Evolutionary conservation across 2,329 filamentous ascomycete species (phyloP).

Genomic region (Xylariaceae sp.): DNA sequence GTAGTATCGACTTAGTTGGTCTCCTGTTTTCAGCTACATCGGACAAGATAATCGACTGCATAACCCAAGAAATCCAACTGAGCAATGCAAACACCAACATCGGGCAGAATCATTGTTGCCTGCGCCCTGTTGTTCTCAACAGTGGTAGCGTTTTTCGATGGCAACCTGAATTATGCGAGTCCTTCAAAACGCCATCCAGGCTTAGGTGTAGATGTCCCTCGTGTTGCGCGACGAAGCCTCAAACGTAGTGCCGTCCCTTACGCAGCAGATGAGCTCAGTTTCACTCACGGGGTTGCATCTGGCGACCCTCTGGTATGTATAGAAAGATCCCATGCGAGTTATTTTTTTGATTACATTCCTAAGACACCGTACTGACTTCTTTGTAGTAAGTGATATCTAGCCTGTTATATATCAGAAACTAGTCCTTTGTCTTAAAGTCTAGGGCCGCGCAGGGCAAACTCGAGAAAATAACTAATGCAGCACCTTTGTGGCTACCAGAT

Average conservation of each 20-base stretch:
- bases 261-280: conserved; percentile 50
- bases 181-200: conserved; percentile 63
- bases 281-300: conserved; percentile 61
- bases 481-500: too few relatives aligned
- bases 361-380: too few relatives aligned
- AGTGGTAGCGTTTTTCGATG: conserved; percentile 24
- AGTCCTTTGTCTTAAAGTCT: too few relatives aligned
- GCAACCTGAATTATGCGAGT: conserved; percentile 66
- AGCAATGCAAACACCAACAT: conserved; percentile 5
- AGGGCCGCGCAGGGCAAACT: too few relatives aligned
- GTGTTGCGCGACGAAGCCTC: conserved; percentile 54
- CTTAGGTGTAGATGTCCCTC: conserved; percentile 63
- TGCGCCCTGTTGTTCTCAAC: conserved; percentile 4
- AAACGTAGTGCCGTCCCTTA: conserved; percentile 42
- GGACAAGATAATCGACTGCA: too few relatives aligned
- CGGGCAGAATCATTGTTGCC: neutral
- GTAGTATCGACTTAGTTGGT: too few relatives aligned
- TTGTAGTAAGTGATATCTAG: too few relatives aligned
- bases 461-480: too few relatives aligned
- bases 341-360: too few relatives aligned
- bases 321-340: too few relatives aligned
- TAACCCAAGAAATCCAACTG: neutral
- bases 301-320: conserved; percentile 49
- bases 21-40: too few relatives aligned
- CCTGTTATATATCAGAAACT: too few relatives aligned